A percentile compares a stretch with the other conserved stretches of the same genome.
These are phyloP conservation scores for Baorangia bicolor DNA, from an alignment of 768 basidiomycete genomes.

Conservation along the genomic window DNA sequence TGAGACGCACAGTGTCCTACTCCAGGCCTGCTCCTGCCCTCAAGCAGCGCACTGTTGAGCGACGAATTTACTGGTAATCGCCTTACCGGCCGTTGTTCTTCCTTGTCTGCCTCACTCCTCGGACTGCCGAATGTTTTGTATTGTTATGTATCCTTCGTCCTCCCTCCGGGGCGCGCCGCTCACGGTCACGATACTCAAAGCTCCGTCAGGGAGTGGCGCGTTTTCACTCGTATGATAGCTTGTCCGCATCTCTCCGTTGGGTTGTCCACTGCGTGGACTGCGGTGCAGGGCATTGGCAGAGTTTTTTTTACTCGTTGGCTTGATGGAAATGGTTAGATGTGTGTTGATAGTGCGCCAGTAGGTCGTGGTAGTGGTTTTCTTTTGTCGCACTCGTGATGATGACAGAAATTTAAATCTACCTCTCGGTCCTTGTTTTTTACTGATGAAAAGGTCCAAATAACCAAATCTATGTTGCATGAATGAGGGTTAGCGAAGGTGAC, in stretches of 20 bases:
- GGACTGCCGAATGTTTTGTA: constrained; percentile 32
- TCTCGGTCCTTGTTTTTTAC: not conserved
- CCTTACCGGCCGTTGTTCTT: not conserved
- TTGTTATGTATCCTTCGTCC: constrained; percentile 29
- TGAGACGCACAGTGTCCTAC: constrained; percentile 71
- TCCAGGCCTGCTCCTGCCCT: constrained; percentile 42
- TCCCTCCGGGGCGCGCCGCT: not conserved
- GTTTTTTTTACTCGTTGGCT: constrained; percentile 11
- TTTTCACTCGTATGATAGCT: constrained; percentile 20
- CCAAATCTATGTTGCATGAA: not conserved
- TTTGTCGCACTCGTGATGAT: constrained; percentile 5
- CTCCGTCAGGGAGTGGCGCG: constrained; percentile 46
- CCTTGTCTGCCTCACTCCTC: constrained; percentile 1
- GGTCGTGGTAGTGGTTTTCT: constrained; percentile 6
- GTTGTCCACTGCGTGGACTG: constrained; percentile 15
- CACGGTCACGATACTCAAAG: constrained; percentile 48
- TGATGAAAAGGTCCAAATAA: not conserved
- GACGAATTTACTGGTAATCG: constrained; percentile 71
- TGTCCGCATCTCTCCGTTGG: constrained; percentile 9
- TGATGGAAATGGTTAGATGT: constrained; percentile 14
- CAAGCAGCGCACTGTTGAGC: constrained; percentile 64
- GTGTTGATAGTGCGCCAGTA: constrained; percentile 19
- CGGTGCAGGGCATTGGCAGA: constrained; percentile 18
- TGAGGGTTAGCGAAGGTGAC: not conserved
- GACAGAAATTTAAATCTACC: constrained; percentile 8